phyloP scores from a whole-genome alignment of 805 yeast species.

The Candida dendrica region DNA sequence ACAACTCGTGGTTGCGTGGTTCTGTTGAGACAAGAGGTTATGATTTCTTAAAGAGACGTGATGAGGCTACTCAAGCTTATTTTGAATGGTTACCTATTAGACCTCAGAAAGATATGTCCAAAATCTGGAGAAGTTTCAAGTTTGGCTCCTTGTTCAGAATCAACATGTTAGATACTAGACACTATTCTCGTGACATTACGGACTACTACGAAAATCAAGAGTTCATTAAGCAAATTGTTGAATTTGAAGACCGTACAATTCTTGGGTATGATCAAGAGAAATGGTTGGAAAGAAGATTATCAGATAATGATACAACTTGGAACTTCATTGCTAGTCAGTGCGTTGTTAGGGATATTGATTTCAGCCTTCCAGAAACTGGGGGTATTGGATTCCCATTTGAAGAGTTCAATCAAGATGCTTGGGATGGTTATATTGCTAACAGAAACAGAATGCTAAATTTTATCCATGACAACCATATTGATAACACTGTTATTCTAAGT shows the following conservation, averaged over 20 bases:
- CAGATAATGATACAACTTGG: constrained; percentile 11
- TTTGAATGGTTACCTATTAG: constrained; percentile 21
- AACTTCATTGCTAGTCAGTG: constrained; percentile 12
- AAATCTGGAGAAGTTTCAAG: constrained; percentile 16
- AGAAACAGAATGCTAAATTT: constrained; percentile 14
- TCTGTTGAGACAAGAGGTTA: constrained; percentile 16
- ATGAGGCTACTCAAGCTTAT: constrained; percentile 16
- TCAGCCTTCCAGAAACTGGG: constrained; percentile 7
- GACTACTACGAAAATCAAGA: constrained; percentile 16
- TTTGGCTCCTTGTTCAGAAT: constrained; percentile 16
- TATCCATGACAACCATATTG: constrained; percentile 7
- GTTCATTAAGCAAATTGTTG: constrained; percentile 9
- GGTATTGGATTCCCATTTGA: constrained; percentile 14
- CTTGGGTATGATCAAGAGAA: constrained; percentile 21
- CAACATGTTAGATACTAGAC: constrained; percentile 18
- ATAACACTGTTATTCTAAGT: constrained; percentile 13
- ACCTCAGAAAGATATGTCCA: constrained; percentile 9
- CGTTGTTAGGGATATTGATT: constrained; percentile 8
- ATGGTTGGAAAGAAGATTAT: constrained; percentile 16
- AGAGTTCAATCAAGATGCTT: constrained; percentile 16
- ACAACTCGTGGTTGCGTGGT: constrained; percentile 19
- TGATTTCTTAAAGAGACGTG: constrained; percentile 12
- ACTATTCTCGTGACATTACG: constrained; percentile 20
- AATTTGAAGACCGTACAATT: constrained; percentile 17
- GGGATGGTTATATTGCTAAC: constrained; percentile 21